These are phyloP conservation scores for Acanthamoeba healyi DNA, from an alignment of 208 protist species.

Conservation along the genomic window DNA sequence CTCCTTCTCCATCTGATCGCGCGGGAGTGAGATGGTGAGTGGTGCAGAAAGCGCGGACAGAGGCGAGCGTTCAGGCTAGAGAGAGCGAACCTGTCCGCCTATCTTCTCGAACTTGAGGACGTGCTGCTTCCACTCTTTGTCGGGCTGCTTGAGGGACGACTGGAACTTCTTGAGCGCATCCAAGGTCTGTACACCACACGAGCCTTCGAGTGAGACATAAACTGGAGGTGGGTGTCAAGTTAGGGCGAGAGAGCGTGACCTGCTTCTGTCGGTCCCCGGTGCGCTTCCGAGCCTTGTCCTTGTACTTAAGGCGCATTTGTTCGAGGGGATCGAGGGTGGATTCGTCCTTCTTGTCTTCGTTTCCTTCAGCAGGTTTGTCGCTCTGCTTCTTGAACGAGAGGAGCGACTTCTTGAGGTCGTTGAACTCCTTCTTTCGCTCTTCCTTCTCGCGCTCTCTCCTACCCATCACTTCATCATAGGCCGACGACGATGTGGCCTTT, in stretches of 20 bases:
- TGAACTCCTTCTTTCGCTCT: constrained; percentile 8
- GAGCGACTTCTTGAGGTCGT: constrained; percentile 35
- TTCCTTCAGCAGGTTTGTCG: background rate
- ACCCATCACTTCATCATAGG: constrained; percentile 52
- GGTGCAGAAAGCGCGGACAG: background rate
- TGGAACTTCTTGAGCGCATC: constrained; percentile 42
- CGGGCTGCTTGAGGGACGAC: constrained; percentile 30
- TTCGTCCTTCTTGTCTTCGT: background rate
- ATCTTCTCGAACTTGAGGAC: constrained; percentile 60
- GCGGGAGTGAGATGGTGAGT: background rate
- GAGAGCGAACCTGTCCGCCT: background rate
- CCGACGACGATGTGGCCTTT: background rate
- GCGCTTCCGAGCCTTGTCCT: constrained; percentile 18
- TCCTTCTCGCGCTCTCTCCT: constrained; percentile 20
- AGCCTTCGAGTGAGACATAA: no score
- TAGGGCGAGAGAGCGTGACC: background rate
- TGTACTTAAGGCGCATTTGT: constrained; percentile 14
- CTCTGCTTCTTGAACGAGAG: constrained; percentile 50
- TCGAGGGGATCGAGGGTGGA: background rate
- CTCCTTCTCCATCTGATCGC: constrained; percentile 16
- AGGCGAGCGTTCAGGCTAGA: background rate
- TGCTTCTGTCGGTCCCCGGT: constrained; percentile 8
- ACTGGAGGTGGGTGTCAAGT: background rate
- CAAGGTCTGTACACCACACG: background rate
- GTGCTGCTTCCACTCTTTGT: constrained; percentile 57